Conservation (phyloP, 441 rosid genomes). For the Gossypium laxum region DNA sequence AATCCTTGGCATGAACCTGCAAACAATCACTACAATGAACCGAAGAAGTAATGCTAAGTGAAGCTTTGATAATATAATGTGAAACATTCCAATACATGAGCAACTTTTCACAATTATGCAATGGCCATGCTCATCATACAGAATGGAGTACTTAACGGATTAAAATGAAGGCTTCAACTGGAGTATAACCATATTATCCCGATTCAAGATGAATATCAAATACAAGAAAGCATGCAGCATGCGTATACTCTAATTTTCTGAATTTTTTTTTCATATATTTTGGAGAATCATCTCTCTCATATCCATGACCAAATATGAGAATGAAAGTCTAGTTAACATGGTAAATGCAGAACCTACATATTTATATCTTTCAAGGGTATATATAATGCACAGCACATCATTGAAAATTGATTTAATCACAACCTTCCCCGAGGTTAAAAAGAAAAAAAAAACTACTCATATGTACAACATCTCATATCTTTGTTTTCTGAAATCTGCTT, state of each 20-base stretch:
- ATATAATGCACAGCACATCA: constrained; percentile 7
- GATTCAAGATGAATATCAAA: not conserved
- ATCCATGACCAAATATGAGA: not conserved
- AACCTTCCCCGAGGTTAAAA: constrained; percentile 13
- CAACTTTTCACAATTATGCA: not conserved
- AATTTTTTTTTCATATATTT: not conserved
- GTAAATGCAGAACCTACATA: constrained; percentile 5
- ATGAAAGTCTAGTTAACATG: not conserved
- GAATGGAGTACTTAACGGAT: not conserved
- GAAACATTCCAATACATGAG: not conserved
- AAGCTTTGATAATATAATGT: not conserved
- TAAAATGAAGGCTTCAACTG: not conserved
- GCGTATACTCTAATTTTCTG: not conserved
- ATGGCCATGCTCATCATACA: not conserved
- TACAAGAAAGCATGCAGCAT: not conserved
- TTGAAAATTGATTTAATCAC: constrained; percentile 15
- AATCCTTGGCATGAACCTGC: not conserved
- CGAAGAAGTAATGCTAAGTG: not conserved
- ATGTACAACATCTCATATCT: constrained; percentile 26
- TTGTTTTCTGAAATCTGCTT: not conserved
- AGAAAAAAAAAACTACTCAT: constrained; percentile 17
- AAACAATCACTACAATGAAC: not conserved
- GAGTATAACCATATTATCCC: not conserved
- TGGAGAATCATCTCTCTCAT: constrained; percentile 3
- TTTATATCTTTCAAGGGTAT: constrained; percentile 1